Base-by-base conservation (phyloP, 2,329 filamentous ascomycete species). In the Thielaviopsis euricoi region DNA sequence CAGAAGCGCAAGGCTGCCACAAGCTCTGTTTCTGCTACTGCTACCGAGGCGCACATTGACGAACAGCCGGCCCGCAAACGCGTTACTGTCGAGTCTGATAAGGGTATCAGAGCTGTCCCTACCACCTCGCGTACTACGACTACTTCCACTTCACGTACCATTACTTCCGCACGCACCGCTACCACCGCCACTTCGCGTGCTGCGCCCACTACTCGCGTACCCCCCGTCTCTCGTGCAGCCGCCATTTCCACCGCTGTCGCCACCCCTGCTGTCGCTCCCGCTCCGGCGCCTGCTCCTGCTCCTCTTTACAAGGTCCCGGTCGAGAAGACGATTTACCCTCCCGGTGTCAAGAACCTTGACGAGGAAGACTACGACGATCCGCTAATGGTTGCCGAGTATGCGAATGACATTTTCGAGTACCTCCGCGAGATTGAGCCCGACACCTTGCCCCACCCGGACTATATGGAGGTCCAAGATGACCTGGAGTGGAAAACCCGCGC, bases 401-500 rank as follows among this genome's bases (percentile, higher is more conserved):
- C 95, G 54, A 85, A 85, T 61, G 93, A 98, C 68, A 97, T 98
- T 67, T 97, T 97, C 68, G 89, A 96, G 64, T 97, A 98, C 71
- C 80, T 97, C 63, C 85, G 83, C 66, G 84, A 94, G 65, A 80
- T 97, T 23, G 93, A 98, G 73, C 76, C 73, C 77, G 69, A 89
- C 76, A 71, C 82, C 0, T 71, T 90, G 67, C 89, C 91, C 64
- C 96, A 97, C 72, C 85, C 89, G 19, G 76, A 93, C 62, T 98
- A 98, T 76, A 98, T 98, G 83, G 81, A 86, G 55, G 87, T 91
- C 71, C 93, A 98, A 69, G 86, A 87, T 63, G 89, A 96, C 65
- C 78, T 98, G 13, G 91, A 96, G 71, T 98, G 93, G 93, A 95
- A 95, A 79, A 96, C 95, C 74, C 88, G 93, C 65, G 91, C 90